Conservation (phyloP, 2,329 filamentous ascomycete species). For the Cladosporium sp. region DNA sequence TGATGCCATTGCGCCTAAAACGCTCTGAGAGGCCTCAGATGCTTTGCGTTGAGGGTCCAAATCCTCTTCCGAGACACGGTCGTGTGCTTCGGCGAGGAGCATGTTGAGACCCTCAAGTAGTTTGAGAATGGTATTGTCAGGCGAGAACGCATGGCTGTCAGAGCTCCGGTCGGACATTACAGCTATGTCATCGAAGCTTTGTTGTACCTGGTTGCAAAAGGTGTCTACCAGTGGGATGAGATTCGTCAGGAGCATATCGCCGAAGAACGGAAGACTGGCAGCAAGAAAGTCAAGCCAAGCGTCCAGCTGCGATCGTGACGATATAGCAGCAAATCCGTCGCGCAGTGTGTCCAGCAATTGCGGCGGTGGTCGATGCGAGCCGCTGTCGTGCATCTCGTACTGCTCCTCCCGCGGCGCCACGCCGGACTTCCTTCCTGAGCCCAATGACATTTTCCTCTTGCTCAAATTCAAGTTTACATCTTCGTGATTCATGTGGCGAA, state of each 20-base stretch:
- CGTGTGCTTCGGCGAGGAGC: slow-evolving; percentile 80
- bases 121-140: slow-evolving; percentile 25
- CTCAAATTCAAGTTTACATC: neutral
- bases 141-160: slow-evolving; percentile 13
- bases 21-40: slow-evolving; percentile 7
- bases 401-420: slow-evolving; percentile 5
- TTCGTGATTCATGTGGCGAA: neutral
- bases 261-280: slow-evolving; percentile 79
- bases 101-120: slow-evolving; percentile 91
- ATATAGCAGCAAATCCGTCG: slow-evolving; percentile 70
- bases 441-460: neutral
- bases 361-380: neutral
- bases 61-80: slow-evolving; percentile 70
- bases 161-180: slow-evolving; percentile 49
- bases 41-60: slow-evolving; percentile 58
- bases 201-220: slow-evolving; percentile 72
- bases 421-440: slow-evolving; percentile 9
- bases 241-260: slow-evolving; percentile 81
- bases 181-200: slow-evolving; percentile 68
- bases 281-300: slow-evolving; percentile 86
- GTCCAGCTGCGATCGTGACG: slow-evolving; percentile 74
- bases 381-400: neutral
- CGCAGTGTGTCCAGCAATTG: slow-evolving; percentile 78
- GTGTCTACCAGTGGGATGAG: slow-evolving; percentile 88
- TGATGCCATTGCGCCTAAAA: slow-evolving; percentile 63